phyloP scores from a whole-genome alignment of 2,329 filamentous ascomycete species.

The Penicillium sp. region DNA sequence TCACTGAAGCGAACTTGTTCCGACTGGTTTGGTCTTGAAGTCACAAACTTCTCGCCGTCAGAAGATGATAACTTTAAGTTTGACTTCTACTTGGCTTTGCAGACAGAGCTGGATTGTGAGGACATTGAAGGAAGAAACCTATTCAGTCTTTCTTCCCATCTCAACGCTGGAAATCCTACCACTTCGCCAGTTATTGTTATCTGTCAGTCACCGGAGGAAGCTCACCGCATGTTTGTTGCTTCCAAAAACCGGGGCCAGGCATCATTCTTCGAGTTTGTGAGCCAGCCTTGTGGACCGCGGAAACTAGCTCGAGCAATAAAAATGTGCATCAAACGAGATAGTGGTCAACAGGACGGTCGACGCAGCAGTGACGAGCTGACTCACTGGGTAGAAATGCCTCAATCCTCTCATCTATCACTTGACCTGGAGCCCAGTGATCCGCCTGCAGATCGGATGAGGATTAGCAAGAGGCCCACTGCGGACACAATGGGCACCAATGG shows the following conservation, averaged over 20 bases:
- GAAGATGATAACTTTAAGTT: slow-evolving; percentile 2
- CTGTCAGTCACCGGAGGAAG: slow-evolving; percentile 29
- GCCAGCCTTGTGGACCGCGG: slow-evolving; percentile 39
- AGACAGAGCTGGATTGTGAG: slow-evolving; percentile 29
- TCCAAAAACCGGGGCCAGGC: slow-evolving; percentile 6
- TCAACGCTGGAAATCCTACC: neutral
- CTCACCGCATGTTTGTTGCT: slow-evolving; percentile 25
- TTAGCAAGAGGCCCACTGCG: slow-evolving; percentile 28
- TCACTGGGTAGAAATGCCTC: slow-evolving; percentile 27
- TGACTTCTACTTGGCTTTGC: slow-evolving; percentile 30
- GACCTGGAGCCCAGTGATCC: slow-evolving; percentile 21
- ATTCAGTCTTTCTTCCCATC: slow-evolving; percentile 9
- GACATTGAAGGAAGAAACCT: slow-evolving; percentile 16
- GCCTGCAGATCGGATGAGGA: slow-evolving; percentile 24
- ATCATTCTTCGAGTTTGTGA: slow-evolving; percentile 36
- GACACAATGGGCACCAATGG: slow-evolving; percentile 31
- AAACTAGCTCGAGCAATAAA: slow-evolving; percentile 38
- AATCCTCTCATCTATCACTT: slow-evolving; percentile 24
- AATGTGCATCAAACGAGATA: slow-evolving; percentile 27
- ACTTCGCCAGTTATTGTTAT: slow-evolving; percentile 36
- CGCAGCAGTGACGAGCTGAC: slow-evolving; percentile 14
- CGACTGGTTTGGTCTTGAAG: slow-evolving; percentile 26
- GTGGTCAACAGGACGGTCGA: slow-evolving; percentile 3
- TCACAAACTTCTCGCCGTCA: slow-evolving; percentile 6
- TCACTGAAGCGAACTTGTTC: slow-evolving; percentile 27